Percentiles rank a stretch among this genome's conserved stretches.
phyloP scores from a whole-genome alignment of 1,284 basidiomycete species.

The Microstroma glucosiphilum region DNA sequence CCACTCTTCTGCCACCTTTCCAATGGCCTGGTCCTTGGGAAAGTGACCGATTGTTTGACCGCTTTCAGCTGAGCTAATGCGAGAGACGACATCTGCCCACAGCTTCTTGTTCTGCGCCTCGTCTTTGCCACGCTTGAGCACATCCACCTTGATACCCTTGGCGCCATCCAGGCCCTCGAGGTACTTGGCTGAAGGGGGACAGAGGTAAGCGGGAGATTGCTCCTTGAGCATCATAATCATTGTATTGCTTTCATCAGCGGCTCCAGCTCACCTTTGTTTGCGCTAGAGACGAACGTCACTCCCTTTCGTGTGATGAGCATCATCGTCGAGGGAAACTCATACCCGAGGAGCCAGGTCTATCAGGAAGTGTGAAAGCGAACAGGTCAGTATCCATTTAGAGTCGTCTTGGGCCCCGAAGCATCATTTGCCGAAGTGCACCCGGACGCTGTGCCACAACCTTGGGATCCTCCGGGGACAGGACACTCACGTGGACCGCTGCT shows the following conservation, averaged over 20 bases:
- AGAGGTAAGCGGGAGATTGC: background rate
- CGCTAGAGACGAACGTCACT: conserved; percentile 74
- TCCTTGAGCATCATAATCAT: background rate
- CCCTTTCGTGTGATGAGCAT: conserved; percentile 69
- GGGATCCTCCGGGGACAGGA: no score
- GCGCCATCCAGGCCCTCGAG: conserved; percentile 31
- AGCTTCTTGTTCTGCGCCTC: conserved; percentile 50
- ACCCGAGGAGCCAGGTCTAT: conserved; percentile 89
- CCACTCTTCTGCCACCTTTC: conserved; percentile 77
- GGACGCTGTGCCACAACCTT: no score
- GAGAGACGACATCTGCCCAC: conserved; percentile 41
- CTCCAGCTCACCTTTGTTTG: conserved; percentile 68
- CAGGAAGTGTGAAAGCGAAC: background rate
- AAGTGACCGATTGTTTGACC: conserved; percentile 53
- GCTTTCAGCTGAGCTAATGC: conserved; percentile 16
- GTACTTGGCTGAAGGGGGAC: conserved; percentile 25
- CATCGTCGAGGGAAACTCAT: conserved; percentile 91
- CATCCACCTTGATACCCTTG: conserved; percentile 42
- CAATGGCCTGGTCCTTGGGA: conserved; percentile 69
- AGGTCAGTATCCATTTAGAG: background rate
- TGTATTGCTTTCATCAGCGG: background rate
- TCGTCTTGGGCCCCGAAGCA: no score
- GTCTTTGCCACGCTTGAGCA: conserved; percentile 51
- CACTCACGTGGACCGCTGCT: conserved; percentile 25
- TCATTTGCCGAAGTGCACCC: no score